Percentiles rank a stretch among this genome's conserved stretches.
Evolutionary conservation across 495 filamentous ascomycete genomes (phyloP).

Genomic region (Talaromyces liani): DNA sequence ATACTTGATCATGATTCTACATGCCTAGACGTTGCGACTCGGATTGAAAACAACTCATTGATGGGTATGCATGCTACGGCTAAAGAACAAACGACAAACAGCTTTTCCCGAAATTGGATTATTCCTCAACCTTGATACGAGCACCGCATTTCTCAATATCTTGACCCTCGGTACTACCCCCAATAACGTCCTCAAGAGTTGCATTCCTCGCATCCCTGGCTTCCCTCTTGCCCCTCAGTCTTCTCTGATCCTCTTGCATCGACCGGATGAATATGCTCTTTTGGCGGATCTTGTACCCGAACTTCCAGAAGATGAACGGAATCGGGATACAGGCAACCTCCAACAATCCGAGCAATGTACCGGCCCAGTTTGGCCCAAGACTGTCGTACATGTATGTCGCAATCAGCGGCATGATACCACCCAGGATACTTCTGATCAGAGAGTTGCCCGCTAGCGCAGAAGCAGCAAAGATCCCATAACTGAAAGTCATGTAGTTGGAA

Average conservation of each 20-base stretch:
- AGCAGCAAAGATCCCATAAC: constrained; percentile 73
- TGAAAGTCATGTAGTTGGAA: constrained; percentile 66
- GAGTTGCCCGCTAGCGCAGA: constrained; percentile 72
- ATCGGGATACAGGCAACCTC: constrained; percentile 59
- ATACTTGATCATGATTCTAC: constrained; percentile 1
- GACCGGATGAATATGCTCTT: constrained; percentile 64
- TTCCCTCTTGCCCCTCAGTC: constrained; percentile 42
- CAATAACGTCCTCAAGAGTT: not conserved
- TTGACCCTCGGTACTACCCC: not conserved
- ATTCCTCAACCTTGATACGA: not conserved
- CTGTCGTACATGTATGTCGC: constrained; percentile 65
- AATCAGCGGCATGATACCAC: constrained; percentile 66
- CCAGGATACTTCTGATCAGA: constrained; percentile 59
- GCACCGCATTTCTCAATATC: not conserved
- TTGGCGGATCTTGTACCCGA: constrained; percentile 56
- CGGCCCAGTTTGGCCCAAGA: constrained; percentile 70
- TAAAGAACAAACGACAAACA: constrained; percentile 2
- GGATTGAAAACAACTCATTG: not conserved
- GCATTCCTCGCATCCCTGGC: constrained; percentile 3
- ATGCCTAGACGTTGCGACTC: too few species aligned
- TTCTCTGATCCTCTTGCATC: constrained; percentile 65
- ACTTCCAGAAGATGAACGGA: constrained; percentile 60
- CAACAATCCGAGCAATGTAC: constrained; percentile 73
- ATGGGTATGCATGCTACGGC: not conserved
- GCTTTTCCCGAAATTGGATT: constrained; percentile 5